Evolutionary conservation across 345 rosid species (phyloP).

Genomic region (Barbarea vulgaris): DNA sequence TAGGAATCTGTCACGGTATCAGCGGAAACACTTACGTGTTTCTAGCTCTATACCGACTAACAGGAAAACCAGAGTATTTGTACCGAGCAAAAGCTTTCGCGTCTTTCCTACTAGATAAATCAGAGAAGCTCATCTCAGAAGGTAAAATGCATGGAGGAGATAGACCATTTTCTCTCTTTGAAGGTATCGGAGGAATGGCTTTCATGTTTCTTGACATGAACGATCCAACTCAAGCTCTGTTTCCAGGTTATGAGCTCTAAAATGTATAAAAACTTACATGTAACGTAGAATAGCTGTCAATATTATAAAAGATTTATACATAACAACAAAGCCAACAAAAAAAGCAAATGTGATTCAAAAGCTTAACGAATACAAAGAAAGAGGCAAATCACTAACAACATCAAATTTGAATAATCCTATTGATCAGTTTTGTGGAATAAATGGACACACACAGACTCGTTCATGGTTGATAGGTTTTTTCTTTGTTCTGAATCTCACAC

Average conservation of each 20-base stretch:
- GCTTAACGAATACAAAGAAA: conserved; percentile 20
- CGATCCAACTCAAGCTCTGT: conserved; percentile 51
- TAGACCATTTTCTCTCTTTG: conserved; percentile 58
- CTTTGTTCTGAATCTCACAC: neutral
- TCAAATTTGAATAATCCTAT: conserved; percentile 2
- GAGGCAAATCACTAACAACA: conserved; percentile 15
- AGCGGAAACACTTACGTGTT: conserved; percentile 68
- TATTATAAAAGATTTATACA: conserved; percentile 26
- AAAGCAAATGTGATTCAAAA: conserved; percentile 1
- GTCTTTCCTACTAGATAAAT: conserved; percentile 56
- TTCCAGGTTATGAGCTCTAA: conserved; percentile 70
- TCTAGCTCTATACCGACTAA: conserved; percentile 55
- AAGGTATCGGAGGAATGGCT: conserved; percentile 72
- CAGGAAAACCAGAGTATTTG: conserved; percentile 51
- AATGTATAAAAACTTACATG: neutral
- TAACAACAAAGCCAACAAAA: conserved; percentile 11
- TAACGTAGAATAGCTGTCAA: conserved; percentile 23
- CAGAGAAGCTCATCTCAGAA: conserved; percentile 53
- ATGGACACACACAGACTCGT: conserved; percentile 3
- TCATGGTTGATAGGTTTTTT: neutral
- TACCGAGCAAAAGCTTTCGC: conserved; percentile 66
- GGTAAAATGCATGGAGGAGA: conserved; percentile 72
- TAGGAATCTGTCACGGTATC: conserved; percentile 75
- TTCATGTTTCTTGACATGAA: conserved; percentile 62
- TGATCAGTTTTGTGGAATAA: conserved; percentile 13